A percentile compares a stretch with the other conserved stretches of the same genome.
Evolutionary conservation across 163 green algal genomes (phyloP).

Genomic region (Coccomyxa subellipsoidea): DNA sequence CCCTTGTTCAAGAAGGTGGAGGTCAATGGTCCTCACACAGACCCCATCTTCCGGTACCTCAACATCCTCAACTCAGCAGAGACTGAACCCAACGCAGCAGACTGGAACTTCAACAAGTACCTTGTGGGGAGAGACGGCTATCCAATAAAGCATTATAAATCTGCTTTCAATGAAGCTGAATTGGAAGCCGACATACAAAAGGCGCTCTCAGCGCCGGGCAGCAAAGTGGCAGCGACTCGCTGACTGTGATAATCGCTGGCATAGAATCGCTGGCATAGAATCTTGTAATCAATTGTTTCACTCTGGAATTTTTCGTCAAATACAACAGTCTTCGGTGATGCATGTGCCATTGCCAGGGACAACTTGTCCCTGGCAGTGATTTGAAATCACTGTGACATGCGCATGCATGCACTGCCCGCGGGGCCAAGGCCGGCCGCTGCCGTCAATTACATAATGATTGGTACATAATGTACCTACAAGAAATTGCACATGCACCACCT

Average conservation of each 20-base stretch:
- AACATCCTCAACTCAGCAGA: neutral
- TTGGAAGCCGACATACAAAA: slow-evolving; percentile 18
- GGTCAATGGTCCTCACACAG: slow-evolving; percentile 27
- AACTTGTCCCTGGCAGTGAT: too few species aligned
- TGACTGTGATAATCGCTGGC: neutral
- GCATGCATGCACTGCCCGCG: too few species aligned
- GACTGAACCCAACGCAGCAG: neutral
- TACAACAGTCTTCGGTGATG: too few species aligned
- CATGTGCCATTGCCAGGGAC: too few species aligned
- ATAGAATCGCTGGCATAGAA: neutral
- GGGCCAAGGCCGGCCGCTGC: too few species aligned
- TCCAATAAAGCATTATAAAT: slow-evolving; percentile 17
- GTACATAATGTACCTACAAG: too few species aligned
- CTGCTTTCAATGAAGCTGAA: slow-evolving; percentile 4
- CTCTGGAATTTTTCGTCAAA: too few species aligned
- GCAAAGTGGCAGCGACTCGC: neutral
- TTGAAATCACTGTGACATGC: too few species aligned
- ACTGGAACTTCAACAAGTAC: slow-evolving; percentile 30
- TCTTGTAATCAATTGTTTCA: neutral
- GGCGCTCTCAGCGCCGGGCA: neutral
- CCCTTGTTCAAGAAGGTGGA: slow-evolving; percentile 60
- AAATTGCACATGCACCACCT: too few species aligned
- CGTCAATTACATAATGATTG: too few species aligned
- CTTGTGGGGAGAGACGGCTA: slow-evolving; percentile 16
- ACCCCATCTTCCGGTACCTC: slow-evolving; percentile 26